These are phyloP conservation scores for Solanum bulbocastanum DNA, from an alignment of 257 asterid genomes.

Conservation along the genomic window DNA sequence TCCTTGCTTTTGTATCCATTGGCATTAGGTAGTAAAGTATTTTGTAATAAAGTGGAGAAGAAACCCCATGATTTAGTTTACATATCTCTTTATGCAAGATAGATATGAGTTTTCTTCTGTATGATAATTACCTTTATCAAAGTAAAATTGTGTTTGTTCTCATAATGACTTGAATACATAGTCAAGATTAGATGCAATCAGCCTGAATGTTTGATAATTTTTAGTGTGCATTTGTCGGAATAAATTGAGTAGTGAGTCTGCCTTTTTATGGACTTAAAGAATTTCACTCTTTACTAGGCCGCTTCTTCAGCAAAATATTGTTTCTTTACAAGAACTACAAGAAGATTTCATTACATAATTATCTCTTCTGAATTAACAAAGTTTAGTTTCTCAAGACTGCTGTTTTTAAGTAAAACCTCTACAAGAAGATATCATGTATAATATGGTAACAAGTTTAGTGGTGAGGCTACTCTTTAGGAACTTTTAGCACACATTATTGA, in stretches of 20 bases:
- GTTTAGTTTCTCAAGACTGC: not conserved
- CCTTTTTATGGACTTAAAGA: not conserved
- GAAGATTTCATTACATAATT: not conserved
- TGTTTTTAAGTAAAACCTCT: not conserved
- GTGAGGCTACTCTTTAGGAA: not conserved
- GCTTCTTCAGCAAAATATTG: not conserved
- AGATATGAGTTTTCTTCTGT: not conserved
- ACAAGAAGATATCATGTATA: not conserved
- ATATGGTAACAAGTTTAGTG: not conserved
- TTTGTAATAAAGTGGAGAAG: not conserved
- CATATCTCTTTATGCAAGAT: not conserved
- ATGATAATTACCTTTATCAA: not conserved
- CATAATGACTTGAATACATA: not conserved
- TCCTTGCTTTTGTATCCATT: not conserved
- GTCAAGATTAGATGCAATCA: not conserved
- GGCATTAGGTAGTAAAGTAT: not conserved
- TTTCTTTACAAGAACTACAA: not conserved
- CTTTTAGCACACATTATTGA: not conserved
- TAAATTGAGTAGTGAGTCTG: not conserved
- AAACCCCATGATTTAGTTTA: not conserved
- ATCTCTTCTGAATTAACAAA: not conserved
- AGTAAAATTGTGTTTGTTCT: not conserved
- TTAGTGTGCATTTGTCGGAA: not conserved
- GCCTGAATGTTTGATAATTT: not conserved
- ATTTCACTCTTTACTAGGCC: not conserved